Conservation (phyloP, 2,329 filamentous ascomycete species). For the Clonostachys rosea region DNA sequence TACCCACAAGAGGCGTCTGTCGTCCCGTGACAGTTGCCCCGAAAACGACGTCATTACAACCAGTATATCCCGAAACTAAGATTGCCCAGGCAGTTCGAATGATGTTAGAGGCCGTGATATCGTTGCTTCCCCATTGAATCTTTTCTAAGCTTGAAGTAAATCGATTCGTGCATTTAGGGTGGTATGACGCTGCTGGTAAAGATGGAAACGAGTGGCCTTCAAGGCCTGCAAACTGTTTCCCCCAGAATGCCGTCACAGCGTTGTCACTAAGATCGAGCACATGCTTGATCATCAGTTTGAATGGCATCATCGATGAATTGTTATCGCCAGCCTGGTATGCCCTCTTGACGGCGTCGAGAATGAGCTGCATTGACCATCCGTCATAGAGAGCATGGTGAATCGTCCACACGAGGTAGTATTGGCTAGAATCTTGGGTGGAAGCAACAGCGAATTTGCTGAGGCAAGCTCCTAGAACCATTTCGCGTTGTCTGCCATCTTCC, state of each 20-base stretch:
- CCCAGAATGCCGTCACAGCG: not conserved
- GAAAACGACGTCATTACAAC: slow-evolving; percentile 18
- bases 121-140: not conserved
- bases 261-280: not conserved
- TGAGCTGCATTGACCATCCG: slow-evolving; percentile 14
- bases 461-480: not conserved
- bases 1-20: slow-evolving; percentile 10
- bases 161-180: not conserved
- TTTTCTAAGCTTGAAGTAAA: not conserved
- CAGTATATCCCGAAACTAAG: not conserved
- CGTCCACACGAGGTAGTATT: slow-evolving; percentile 12
- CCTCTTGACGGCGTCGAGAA: slow-evolving; percentile 10
- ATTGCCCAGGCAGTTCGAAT: slow-evolving; percentile 1
- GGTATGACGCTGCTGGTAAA: not conserved
- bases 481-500: not conserved
- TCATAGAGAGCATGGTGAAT: slow-evolving; percentile 18
- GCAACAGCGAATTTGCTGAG: not conserved
- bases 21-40: slow-evolving; percentile 15
- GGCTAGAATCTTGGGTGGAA: not conserved
- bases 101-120: not conserved
- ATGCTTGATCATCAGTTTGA: not conserved
- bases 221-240: not conserved
- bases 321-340: slow-evolving; percentile 5
- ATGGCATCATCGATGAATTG: not conserved
- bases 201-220: not conserved